phyloP scores from a whole-genome alignment of 441 rosid genomes.

The Syzygium syzygioides region DNA sequence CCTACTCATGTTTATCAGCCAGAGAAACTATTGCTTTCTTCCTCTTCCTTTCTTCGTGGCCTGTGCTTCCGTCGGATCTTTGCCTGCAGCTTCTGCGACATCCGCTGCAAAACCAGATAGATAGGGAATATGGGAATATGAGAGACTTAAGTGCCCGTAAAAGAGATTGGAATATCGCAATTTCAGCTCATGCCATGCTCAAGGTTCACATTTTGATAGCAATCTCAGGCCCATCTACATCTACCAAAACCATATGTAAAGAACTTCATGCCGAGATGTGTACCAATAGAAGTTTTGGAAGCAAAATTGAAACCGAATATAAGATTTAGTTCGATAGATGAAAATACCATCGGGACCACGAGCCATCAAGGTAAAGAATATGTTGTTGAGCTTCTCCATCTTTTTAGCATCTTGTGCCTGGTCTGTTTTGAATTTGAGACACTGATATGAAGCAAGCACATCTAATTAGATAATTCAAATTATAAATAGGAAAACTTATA shows the following conservation, averaged over 20 bases:
- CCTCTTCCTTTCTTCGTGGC: constrained; percentile 86
- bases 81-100: constrained; percentile 61
- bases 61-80: constrained; percentile 69
- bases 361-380: constrained; percentile 87
- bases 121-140: neutral
- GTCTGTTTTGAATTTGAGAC: constrained; percentile 97
- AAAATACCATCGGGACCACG: constrained; percentile 81
- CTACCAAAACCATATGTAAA: neutral
- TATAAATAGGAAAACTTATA: neutral
- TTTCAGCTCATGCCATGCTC: neutral
- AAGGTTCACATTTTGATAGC: neutral
- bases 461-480: neutral
- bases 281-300: neutral
- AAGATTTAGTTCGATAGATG: neutral
- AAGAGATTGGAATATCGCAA: neutral
- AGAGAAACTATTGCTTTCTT: constrained; percentile 57
- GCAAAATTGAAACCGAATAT: neutral
- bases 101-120: constrained; percentile 45
- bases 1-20: neutral
- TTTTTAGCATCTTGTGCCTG: constrained; percentile 96
- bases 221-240: neutral
- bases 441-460: constrained; percentile 28
- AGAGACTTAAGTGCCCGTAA: neutral
- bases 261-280: neutral
- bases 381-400: constrained; percentile 93